Evolutionary conservation across 495 filamentous ascomycete genomes (phyloP), one percentile per base, ranked within the genome.

Genomic region (Penicillium paradoxum): DNA sequence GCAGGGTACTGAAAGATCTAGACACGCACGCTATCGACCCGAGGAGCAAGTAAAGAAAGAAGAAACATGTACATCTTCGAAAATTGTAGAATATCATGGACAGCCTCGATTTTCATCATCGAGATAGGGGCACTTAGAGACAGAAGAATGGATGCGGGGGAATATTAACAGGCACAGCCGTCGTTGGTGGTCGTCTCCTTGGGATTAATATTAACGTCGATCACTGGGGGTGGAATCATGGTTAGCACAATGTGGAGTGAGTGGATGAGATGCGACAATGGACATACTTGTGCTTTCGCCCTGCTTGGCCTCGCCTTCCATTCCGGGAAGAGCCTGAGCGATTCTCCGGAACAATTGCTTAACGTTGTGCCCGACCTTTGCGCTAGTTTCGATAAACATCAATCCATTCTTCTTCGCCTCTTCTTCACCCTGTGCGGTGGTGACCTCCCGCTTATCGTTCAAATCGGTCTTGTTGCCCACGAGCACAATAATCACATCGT

Each of bases 391-490:
- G 66, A 98, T 91, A 56, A 97, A 98, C 87, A 97, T 95, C 55
- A 96, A 73, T 45, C 91, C 91, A 65, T 91, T 89, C 78, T 90
- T 90, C 78, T 93, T 93, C n/a, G 95, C 95, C 69, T 97, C 95
- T 64, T 97, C 92, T 70, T 98, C 95, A 50, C 93, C 93, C 74
- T 96, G 90, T 59, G 85, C 81, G 19, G 88, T 89, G 39, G 91
- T 97, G 51, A 98, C 92, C 70, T 97, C 91, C 21, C 93, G 83
- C 79, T 96, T 97, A 66, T 98, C 93, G 65, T 90, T 92, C 61
- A 98, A 73, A 79, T 98, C 93, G 18, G 93, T 97, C 83, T 98
- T 98, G 79, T 98, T 98, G 56, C 93, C 93, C 30, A 98, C 93
- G 15, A 98, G 77, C 49, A 98, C 93, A 64, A 98, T 97, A 58